Base-by-base conservation (phyloP, 2,329 filamentous ascomycete species). In the Coniosporium tulheliwenetii region DNA sequence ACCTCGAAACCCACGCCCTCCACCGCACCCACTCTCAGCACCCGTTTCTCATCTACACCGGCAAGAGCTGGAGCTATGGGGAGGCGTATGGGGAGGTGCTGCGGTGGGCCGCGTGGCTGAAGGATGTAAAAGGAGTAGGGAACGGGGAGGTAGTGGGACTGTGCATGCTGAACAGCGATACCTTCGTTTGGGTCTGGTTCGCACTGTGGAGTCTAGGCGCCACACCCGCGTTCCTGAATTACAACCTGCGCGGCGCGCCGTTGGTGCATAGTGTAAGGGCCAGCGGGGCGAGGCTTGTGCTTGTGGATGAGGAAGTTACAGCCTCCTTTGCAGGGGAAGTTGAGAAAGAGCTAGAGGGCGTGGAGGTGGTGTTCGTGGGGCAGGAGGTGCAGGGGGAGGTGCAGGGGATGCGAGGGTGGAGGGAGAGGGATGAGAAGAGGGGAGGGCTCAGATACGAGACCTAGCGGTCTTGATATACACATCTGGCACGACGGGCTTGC, bases 151-250 rank as follows among this genome's bases (percentile, higher is more conserved):
- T 93, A 30, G 80, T 93, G 13, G 85, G 83, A 8, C 69, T 93
- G 49, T 72, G 91, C 57, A 82, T 84, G 48, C 79, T 81, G 60
- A 94, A 93, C 55, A 83, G 77, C 34, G 77, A 85, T n/a, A 70
- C 71, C 2, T 89, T 85, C 52, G 52, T 89, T 26, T 83, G 87
- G 54, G 46, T 93, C 8, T 75, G 79, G 69, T 66, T 87, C 41
- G 85, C 79, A 0, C 61, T 93, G 30, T 93, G 85, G 85, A 76
- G 79, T 29, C 76, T 93, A 43, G 86, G 86, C 9, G 85, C 82
- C 0, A 77, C 77, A 42, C 85, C 85, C 0, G 85, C 85, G 0
- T 85, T 91, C 50, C 81, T 93, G 62, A 94, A 94, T 60, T 89
- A 87, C 61, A 91, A 91, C 54, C 64, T 93, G 38, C 70, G 72